These are phyloP conservation scores for Zoysia matrella DNA, from an alignment of 202 grass and related monocot species.

Conservation along the genomic window DNA sequence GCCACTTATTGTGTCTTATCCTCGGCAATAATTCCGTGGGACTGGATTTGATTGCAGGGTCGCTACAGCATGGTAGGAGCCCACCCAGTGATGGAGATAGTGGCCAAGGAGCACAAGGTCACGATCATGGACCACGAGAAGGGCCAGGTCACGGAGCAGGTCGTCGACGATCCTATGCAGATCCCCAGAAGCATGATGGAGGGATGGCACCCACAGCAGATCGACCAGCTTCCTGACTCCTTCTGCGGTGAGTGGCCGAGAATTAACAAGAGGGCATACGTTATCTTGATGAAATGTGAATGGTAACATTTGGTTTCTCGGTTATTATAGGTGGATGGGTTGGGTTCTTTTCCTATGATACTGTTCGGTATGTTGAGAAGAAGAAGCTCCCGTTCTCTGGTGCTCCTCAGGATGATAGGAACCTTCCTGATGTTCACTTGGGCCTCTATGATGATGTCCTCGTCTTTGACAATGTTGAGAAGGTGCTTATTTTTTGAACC, in stretches of 20 bases:
- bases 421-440: slow-evolving; percentile 91
- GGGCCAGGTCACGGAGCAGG: slow-evolving; percentile 58
- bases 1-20: not conserved
- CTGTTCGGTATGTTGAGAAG: slow-evolving; percentile 87
- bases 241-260: slow-evolving; percentile 52
- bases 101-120: slow-evolving; percentile 75
- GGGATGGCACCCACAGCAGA: slow-evolving; percentile 70
- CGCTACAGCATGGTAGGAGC: slow-evolving; percentile 84
- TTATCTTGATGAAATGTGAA: not conserved
- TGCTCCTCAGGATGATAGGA: slow-evolving; percentile 83
- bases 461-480: slow-evolving; percentile 93
- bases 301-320: not conserved
- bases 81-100: slow-evolving; percentile 80
- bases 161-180: slow-evolving; percentile 77
- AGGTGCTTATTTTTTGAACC: slow-evolving; percentile 53
- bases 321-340: slow-evolving; percentile 74
- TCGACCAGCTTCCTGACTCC: slow-evolving; percentile 69
- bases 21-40: not conserved
- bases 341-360: slow-evolving; percentile 98
- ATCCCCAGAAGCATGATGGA: slow-evolving; percentile 78
- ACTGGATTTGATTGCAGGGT: slow-evolving; percentile 53
- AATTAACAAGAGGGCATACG: slow-evolving; percentile 9
- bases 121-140: slow-evolving; percentile 81
- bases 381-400: slow-evolving; percentile 89
- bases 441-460: slow-evolving; percentile 95